These are phyloP conservation scores for Flaveria brownii DNA, from an alignment of 129 eudicot species.

Conservation along the genomic window DNA sequence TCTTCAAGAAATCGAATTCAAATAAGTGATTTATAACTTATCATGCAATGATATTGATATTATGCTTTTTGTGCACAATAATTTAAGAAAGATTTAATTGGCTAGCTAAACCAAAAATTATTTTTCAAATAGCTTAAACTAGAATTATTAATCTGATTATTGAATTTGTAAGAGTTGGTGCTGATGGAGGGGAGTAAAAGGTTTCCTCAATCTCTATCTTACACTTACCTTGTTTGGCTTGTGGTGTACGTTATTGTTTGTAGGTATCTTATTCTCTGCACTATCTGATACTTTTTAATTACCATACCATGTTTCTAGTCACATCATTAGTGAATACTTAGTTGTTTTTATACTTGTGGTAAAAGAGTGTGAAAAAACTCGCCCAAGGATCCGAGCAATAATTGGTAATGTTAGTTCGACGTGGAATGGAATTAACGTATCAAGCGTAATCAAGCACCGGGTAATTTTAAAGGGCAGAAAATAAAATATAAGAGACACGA, in stretches of 20 bases:
- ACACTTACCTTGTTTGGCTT: constrained; percentile 81
- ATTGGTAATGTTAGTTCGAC: too few species aligned
- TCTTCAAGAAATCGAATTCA: background rate
- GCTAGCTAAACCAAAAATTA: background rate
- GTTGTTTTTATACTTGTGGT: background rate
- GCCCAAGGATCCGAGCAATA: too few species aligned
- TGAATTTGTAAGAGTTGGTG: constrained; percentile 79
- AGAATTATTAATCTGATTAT: background rate
- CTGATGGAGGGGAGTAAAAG: constrained; percentile 95
- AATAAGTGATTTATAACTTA: constrained; percentile 7
- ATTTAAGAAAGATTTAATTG: background rate
- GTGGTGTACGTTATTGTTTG: constrained; percentile 81
- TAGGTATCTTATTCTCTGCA: constrained; percentile 87
- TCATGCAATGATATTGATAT: constrained; percentile 9
- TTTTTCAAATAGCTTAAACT: background rate
- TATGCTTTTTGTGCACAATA: constrained; percentile 4
- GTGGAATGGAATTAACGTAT: too few species aligned
- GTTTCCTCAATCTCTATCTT: constrained; percentile 68
- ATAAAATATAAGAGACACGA: too few species aligned
- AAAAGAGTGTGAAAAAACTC: too few species aligned
- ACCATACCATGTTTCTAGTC: background rate
- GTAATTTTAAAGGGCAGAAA: too few species aligned
- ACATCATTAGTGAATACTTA: background rate
- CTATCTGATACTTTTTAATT: constrained; percentile 22
- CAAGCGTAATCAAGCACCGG: too few species aligned